These are phyloP conservation scores for Cyphellophora attinorum DNA, from an alignment of 2,329 filamentous ascomycete genomes.

Conservation along the genomic window DNA sequence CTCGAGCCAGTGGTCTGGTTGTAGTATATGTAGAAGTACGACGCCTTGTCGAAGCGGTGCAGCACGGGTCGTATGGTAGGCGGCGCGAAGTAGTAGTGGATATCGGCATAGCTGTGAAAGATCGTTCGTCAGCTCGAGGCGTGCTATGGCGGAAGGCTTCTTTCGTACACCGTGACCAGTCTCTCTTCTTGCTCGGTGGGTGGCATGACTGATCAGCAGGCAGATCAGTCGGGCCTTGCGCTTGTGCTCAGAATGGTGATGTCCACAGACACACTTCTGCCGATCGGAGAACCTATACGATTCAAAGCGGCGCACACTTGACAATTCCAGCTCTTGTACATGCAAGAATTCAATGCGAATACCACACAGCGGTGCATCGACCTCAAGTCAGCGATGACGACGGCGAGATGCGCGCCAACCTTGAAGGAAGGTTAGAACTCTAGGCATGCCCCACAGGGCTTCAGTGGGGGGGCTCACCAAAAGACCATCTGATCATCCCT, in stretches of 20 bases:
- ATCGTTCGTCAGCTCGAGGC: conserved; percentile 1
- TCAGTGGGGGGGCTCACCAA: no score
- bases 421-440: no score
- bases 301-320: not conserved
- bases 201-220: conserved; percentile 27
- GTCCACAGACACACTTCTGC: not conserved
- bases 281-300: not conserved
- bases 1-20: conserved; percentile 42
- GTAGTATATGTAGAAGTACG: conserved; percentile 56
- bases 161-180: conserved; percentile 35
- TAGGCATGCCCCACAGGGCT: no score
- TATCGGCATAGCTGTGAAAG: conserved; percentile 47
- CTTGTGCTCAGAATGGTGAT: not conserved
- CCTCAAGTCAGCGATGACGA: not conserved
- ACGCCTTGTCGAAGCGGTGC: conserved; percentile 55
- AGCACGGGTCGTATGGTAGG: conserved; percentile 46
- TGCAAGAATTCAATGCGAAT: not conserved
- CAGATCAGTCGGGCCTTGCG: not conserved
- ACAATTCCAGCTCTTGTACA: not conserved
- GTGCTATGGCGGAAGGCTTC: not conserved
- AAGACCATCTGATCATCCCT: no score
- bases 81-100: conserved; percentile 54
- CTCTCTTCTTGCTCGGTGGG: conserved; percentile 36
- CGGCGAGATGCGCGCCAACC: no score
- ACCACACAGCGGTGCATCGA: not conserved